Base-by-base conservation (phyloP, 306 rosid genomes). In the Glycine latifolia region DNA sequence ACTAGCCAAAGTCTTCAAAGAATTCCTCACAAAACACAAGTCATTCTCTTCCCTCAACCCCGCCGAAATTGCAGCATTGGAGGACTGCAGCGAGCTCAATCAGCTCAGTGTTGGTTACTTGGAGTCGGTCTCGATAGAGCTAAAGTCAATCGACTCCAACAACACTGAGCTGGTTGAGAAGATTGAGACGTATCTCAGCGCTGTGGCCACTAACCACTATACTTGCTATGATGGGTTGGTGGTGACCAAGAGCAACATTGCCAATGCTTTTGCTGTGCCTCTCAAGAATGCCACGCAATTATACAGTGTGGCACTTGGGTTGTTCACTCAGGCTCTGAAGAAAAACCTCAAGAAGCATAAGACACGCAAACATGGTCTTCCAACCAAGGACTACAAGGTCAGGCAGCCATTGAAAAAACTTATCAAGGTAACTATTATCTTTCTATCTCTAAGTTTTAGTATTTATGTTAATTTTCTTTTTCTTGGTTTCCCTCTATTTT, bases 151-250 rank as follows among this genome's bases (percentile, higher is more conserved):
- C 41, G 5, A 37, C 41, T 37, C 41, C 5, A 17, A 65, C 6
- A 56, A 55, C 44, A 49, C 50, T 14, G 89, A 79, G 67, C 53
- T 90, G 46, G 91, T 88, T 9, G 90, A 89, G 31, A 78, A 71
- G 3, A 75, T 90, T 0, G 86, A 85, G 76, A 88, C 95, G 2
- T 71, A 85, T 69, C 81, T 91, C 15, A 91, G 97, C 46, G 97
- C 94, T 3, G 87, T 90, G n/a, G 91, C 91, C 14, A 94, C 97
- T 1, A 94, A 94, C 70, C 97, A 92, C 8, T 89, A 90, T 78
- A 94, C 97, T 1, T 94, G 98, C 66, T 72, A 76, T 62, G 98
- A 94, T 4, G 97, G 92, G 48, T 83, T 94, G 37, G 85, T 73
- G 59, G 82, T 15, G 73, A 72, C 87, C 1, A 81, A 86, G 69